Evolutionary conservation across 768 basidiomycete species (phyloP), one percentile per base, ranked within the genome.

Genomic region (Tylopilus rubrobrunneus): DNA sequence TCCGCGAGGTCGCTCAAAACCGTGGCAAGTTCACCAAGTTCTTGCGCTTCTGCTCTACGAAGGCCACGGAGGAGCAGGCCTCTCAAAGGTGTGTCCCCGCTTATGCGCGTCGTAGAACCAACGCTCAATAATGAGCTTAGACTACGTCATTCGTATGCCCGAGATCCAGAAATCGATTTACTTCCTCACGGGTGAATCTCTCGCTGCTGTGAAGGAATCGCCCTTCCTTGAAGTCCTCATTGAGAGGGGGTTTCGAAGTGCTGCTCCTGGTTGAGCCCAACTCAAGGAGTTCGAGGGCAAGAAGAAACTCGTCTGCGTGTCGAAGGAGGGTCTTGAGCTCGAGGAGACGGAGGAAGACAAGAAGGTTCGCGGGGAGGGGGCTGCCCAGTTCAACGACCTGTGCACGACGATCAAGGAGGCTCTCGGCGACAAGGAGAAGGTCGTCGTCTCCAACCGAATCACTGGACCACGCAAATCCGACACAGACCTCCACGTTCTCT

Each of bases 281-380:
- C 84, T 99, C 72, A 98, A 98, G 83, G 96, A 98, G 79, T 99
- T 96, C 67, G 96, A 98, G 53, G 87, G 89, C 73, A 93, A 94
- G 83, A 98, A 97, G 78, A n/a, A n/a, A n/a, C 85, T 99, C 53
- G 76, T 98, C 63, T 98, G 93, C 65, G 94, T 99, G 45, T 97
- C 94, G 62, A 99, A 99, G 79, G 96, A 99, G 76, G 96, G 96
- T 53, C 87, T 99, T 55, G 96, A 99, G 79, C 89, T 98, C 55
- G 95, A 98, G 77, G 96, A 99, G 82, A 95, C 92, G 15, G 93
- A 96, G 9, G 96, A 96, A 62, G 96, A 98, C 84, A 99, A 98
- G 86, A 82, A 81, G 67, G 74, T 67, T 11, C 90, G 92, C 47
- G 96, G 98, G 79, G 83, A 85, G 57, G 92, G 96, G 74, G 83